A percentile compares a stretch with the other conserved stretches of the same genome.
Evolutionary conservation across 2,329 filamentous ascomycete species (phyloP).

Genomic region (Ophiostoma himal-ulmi): DNA sequence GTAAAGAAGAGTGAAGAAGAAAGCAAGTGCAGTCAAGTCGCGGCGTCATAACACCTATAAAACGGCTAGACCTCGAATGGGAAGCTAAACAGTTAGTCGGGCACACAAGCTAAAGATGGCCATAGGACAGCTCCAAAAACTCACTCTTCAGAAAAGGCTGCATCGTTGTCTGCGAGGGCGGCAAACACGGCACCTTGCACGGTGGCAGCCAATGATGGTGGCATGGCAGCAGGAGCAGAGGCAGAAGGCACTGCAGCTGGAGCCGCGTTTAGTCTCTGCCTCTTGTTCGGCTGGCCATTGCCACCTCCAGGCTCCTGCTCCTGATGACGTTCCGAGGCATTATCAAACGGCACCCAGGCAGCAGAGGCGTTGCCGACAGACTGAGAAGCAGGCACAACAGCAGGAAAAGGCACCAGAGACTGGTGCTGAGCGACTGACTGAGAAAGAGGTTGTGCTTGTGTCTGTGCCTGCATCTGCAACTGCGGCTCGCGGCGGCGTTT

Average conservation of each 20-base stretch:
- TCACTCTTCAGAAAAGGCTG: not conserved
- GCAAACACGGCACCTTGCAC: not conserved
- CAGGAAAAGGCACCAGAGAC: not conserved
- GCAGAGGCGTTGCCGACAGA: not conserved
- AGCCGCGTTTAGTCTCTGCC: not conserved
- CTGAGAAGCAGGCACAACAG: not conserved
- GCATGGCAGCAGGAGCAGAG: not conserved
- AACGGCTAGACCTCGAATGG: not conserved
- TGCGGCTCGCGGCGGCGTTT: not conserved
- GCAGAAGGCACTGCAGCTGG: not conserved
- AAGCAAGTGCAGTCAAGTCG: not conserved
- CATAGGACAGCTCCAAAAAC: not conserved
- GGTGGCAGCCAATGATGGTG: not conserved
- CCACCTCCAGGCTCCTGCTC: not conserved
- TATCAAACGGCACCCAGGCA: not conserved
- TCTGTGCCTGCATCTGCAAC: not conserved
- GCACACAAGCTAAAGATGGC: not conserved
- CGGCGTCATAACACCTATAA: no score
- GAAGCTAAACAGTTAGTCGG: not conserved
- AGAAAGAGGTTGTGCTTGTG: not conserved
- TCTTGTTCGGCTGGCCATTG: not conserved
- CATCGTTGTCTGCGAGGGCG: not conserved
- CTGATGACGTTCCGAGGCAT: not conserved
- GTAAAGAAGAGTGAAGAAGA: not conserved
- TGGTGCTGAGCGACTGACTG: not conserved